phyloP scores from a whole-genome alignment of 345 rosid genomes.

The Lagerstroemia speciosa region DNA sequence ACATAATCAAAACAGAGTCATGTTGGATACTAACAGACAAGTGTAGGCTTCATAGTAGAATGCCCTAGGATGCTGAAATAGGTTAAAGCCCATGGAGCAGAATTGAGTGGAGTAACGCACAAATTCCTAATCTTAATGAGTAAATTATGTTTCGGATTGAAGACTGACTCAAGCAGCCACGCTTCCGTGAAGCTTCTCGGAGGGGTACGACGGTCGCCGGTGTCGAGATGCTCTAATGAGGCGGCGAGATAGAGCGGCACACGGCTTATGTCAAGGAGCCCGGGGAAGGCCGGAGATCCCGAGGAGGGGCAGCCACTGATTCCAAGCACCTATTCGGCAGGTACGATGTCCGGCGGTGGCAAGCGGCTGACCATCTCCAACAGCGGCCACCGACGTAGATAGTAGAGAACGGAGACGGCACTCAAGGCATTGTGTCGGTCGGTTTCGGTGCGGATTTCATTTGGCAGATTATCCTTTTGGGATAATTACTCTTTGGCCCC shows the following conservation, averaged over 20 bases:
- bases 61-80: neutral
- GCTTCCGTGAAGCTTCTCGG: neutral
- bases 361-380: neutral
- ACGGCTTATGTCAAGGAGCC: neutral
- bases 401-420: neutral
- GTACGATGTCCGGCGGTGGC: neutral
- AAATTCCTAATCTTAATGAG: neutral
- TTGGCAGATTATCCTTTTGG: neutral
- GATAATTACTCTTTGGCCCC: neutral
- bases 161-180: neutral
- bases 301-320: neutral
- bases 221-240: neutral
- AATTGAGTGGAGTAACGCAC: neutral
- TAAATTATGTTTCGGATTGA: neutral
- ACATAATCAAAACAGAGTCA: neutral
- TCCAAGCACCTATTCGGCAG: neutral
- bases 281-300: neutral
- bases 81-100: neutral
- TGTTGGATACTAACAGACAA: neutral
- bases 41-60: neutral
- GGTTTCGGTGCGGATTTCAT: neutral
- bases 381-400: neutral
- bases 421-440: neutral
- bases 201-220: neutral
- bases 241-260: neutral